These are phyloP conservation scores for Anthostomella pinea DNA, from an alignment of 2,329 filamentous ascomycete genomes.

Conservation along the genomic window DNA sequence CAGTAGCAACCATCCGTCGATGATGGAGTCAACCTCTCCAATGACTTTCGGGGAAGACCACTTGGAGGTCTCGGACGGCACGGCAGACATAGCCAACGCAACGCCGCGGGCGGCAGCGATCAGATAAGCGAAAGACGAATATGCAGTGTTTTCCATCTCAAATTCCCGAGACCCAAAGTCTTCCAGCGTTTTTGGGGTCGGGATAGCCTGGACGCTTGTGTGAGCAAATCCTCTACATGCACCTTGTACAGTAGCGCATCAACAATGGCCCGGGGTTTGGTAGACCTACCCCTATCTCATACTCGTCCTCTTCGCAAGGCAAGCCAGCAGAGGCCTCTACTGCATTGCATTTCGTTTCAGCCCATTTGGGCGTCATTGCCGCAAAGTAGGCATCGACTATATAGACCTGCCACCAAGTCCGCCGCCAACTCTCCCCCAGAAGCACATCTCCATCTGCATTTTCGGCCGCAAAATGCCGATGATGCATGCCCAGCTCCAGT, in stretches of 20 bases:
- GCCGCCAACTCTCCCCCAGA: slow-evolving; percentile 13
- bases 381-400: slow-evolving; percentile 19
- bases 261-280: neutral
- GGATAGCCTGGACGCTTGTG: too few relatives aligned
- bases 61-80: slow-evolving; percentile 11
- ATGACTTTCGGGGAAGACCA: slow-evolving; percentile 16
- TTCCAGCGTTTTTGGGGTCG: slow-evolving; percentile 14
- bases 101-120: slow-evolving; percentile 18
- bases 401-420: slow-evolving; percentile 17
- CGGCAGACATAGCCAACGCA: slow-evolving; percentile 16
- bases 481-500: slow-evolving; percentile 14
- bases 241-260: too few relatives aligned
- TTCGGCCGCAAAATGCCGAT: slow-evolving; percentile 6
- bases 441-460: slow-evolving; percentile 9
- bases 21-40: slow-evolving; percentile 18
- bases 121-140: slow-evolving; percentile 20
- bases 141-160: slow-evolving; percentile 11
- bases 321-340: slow-evolving; percentile 14
- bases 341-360: too few relatives aligned
- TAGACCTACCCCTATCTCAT: slow-evolving; percentile 17
- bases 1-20: slow-evolving; percentile 17
- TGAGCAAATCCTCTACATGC: too few relatives aligned
- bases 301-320: slow-evolving; percentile 20
- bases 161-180: slow-evolving; percentile 19
- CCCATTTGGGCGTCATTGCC: too few relatives aligned